Percentiles rank a stretch among this genome's conserved stretches.
phyloP scores from a whole-genome alignment of 108 stramenopile genomes.

The Epithemia pelagica region DNA sequence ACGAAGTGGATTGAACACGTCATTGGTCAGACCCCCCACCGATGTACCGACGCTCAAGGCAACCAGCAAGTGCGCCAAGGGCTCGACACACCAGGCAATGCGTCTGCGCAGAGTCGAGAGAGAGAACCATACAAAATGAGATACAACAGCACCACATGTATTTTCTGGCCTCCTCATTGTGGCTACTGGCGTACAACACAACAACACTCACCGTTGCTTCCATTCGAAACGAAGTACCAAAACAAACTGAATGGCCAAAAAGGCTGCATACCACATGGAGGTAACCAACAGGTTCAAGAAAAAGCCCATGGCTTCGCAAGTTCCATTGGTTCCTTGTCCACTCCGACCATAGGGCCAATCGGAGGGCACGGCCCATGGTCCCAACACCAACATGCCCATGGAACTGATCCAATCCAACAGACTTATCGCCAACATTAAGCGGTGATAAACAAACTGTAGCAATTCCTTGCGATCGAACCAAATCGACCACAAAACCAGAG shows the following conservation, averaged over 20 bases:
- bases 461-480: not conserved
- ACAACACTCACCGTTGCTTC: too few species aligned
- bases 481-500: not conserved
- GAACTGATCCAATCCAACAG: not conserved
- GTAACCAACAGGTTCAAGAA: not conserved
- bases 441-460: not conserved
- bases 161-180: too few species aligned
- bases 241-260: not conserved
- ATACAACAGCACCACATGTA: too few species aligned
- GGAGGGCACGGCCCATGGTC: not conserved
- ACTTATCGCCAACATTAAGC: not conserved
- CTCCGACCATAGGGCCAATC: not conserved
- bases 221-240: not conserved
- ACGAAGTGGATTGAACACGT: not conserved
- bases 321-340: not conserved
- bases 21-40: not conserved
- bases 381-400: not conserved
- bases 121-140: too few species aligned
- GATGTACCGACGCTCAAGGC: not conserved
- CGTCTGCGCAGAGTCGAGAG: too few species aligned
- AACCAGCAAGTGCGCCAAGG: not conserved
- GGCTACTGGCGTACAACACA: too few species aligned
- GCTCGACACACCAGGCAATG: not conserved
- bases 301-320: not conserved
- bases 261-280: not conserved